Base-by-base conservation (phyloP, 2,329 filamentous ascomycete species). In the Thielaviopsis musarum region DNA sequence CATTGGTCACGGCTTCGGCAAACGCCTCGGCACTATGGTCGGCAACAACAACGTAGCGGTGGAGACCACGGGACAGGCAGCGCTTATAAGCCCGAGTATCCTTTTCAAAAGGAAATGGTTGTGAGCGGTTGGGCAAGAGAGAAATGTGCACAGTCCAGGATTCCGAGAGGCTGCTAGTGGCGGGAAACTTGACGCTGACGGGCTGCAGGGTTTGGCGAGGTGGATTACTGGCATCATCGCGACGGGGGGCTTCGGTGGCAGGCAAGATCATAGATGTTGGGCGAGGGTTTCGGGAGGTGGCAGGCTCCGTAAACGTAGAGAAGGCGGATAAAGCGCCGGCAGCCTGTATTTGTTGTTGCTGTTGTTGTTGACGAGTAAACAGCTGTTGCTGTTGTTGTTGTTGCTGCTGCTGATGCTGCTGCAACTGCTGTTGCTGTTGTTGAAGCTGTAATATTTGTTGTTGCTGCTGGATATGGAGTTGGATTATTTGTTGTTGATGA, bases 111-210 rank as follows among this genome's bases (percentile, higher is more conserved):
- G 80, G 80, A 63, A 82, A 81, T 4, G 78, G 76, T 59, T 78
- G 75, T 38, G 73, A 73, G 13, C 71, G 72, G 54, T 74, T 76
- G 3, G 80, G 80, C 45, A 83, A 71, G 13, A 83, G 72, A 2
- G 80, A 82, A 41, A 83, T 72, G 64, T 82, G 79, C 28, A 82
- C 77, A 1, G 79, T 82, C 80, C 80, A 83, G 5, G 72, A 69
- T 58, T 69, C 71, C 19, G 70, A 66, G 52, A 63, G 62, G 63
- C 30, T 61, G 13, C 56, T 68, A 62, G 54, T 51, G 34, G 57
- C 38, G 7, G 54, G 57, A 38, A 59, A 62, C 38, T 59, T 62
- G 51, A 62, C 30, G 38, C 57, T 59, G 26, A 62, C 52, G 21
- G 57, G 60, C 7, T 26, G 63, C 59, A 55, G 66, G 61, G 52